These are phyloP conservation scores for Phaseolus lunatus DNA, from an alignment of 306 rosid species.

Conservation along the genomic window DNA sequence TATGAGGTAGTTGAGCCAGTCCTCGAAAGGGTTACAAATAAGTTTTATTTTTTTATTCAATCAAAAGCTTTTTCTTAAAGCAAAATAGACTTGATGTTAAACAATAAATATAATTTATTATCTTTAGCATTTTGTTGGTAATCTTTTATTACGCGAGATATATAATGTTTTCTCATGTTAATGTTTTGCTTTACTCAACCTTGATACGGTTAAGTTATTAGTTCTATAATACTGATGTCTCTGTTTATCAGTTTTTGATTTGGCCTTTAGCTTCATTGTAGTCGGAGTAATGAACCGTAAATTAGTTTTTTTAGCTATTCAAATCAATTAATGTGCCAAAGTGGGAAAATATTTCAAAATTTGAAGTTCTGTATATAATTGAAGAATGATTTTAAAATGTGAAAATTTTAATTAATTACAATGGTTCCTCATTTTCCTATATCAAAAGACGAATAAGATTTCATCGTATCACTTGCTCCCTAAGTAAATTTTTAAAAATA, in stretches of 20 bases:
- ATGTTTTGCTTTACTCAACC: not conserved
- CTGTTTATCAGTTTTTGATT: not conserved
- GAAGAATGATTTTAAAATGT: not conserved
- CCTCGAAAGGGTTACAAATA: not conserved
- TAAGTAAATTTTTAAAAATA: not conserved
- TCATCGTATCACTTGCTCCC: not conserved
- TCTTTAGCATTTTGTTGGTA: not conserved
- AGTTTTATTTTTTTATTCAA: not conserved
- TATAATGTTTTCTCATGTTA: not conserved
- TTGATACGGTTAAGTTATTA: not conserved
- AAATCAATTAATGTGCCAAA: not conserved
- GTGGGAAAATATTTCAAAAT: not conserved
- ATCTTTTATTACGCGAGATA: not conserved
- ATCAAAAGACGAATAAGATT: not conserved
- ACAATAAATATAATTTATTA: not conserved
- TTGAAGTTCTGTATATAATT: not conserved
- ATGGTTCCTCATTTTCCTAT: not conserved
- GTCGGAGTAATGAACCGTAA: not conserved
- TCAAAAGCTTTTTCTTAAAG: not conserved
- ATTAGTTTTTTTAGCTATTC: not conserved
- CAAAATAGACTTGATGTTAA: not conserved
- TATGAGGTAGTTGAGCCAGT: not conserved
- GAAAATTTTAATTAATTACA: not conserved
- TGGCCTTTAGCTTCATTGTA: not conserved
- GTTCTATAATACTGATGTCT: not conserved